Evolutionary conservation across 192 early-diverging fungal species (phyloP).

Genomic region (Spizellomyces sp.): DNA sequence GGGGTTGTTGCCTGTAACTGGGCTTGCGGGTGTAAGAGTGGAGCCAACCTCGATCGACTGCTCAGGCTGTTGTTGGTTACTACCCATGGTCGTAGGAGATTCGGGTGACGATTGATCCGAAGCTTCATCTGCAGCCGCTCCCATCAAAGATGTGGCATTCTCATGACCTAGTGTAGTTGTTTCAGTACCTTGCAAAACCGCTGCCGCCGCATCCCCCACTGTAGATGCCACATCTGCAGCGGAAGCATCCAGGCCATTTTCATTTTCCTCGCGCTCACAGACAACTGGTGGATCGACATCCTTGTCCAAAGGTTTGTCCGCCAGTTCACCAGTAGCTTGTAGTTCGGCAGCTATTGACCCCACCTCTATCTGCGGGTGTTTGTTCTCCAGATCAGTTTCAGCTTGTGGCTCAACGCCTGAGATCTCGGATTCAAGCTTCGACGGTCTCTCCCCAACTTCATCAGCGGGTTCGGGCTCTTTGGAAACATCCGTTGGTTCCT

Average conservation of each 20-base stretch:
- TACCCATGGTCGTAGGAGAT: not conserved
- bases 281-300: not conserved
- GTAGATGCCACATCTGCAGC: not conserved
- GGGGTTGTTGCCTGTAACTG: slow-evolving; percentile 32
- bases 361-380: not conserved
- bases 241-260: not conserved
- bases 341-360: not conserved
- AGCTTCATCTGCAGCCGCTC: not conserved
- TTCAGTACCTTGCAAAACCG: not conserved
- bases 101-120: not conserved
- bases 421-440: too few species aligned
- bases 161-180: not conserved
- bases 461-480: not conserved
- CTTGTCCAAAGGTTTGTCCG: not conserved
- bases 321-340: not conserved
- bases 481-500: slow-evolving; percentile 8
- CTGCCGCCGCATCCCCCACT: not conserved
- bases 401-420: not conserved
- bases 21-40: not conserved
- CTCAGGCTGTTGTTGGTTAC: not conserved
- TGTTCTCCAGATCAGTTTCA: not conserved
- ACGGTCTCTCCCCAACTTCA: not conserved
- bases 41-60: too few species aligned
- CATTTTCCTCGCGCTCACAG: not conserved
- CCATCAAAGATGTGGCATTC: too few species aligned